Percentiles rank a stretch among this genome's conserved stretches.
Evolutionary conservation across 345 rosid species (phyloP).

Genomic region (Chamaenerion angustifolium): DNA sequence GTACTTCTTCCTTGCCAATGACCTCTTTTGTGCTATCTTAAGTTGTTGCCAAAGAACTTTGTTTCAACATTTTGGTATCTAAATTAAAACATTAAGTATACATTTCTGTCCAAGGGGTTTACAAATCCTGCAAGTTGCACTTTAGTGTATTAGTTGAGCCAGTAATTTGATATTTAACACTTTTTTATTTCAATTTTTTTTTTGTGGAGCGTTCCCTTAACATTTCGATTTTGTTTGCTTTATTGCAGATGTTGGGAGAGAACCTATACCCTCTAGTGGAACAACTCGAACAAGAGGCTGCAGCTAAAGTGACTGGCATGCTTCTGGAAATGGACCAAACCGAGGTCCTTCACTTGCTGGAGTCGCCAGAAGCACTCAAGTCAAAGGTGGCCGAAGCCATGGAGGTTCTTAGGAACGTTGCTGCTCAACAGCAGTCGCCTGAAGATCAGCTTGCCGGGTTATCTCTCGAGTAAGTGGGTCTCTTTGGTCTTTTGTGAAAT

Average conservation of each 20-base stretch:
- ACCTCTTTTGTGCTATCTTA: background rate
- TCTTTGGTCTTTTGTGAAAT: too few species aligned
- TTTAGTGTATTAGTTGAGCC: too few species aligned
- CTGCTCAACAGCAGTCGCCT: conserved; percentile 31
- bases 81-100: too few species aligned
- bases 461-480: conserved; percentile 20
- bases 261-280: conserved; percentile 60
- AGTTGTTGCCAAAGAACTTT: background rate
- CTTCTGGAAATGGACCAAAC: conserved; percentile 86
- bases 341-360: conserved; percentile 65
- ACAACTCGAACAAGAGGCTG: conserved; percentile 51
- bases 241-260: conserved; percentile 56
- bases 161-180: background rate
- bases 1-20: conserved; percentile 10
- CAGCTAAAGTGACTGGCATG: conserved; percentile 74
- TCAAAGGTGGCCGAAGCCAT: conserved; percentile 60
- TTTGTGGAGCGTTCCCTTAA: background rate
- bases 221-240: background rate
- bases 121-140: too few species aligned
- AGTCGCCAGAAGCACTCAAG: conserved; percentile 55
- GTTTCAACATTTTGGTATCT: too few species aligned
- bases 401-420: conserved; percentile 50
- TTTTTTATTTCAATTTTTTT: background rate
- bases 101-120: too few species aligned
- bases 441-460: conserved; percentile 47